These are phyloP conservation scores for Discostella stelligera DNA, from an alignment of 352 stramenopile genomes.

Conservation along the genomic window DNA sequence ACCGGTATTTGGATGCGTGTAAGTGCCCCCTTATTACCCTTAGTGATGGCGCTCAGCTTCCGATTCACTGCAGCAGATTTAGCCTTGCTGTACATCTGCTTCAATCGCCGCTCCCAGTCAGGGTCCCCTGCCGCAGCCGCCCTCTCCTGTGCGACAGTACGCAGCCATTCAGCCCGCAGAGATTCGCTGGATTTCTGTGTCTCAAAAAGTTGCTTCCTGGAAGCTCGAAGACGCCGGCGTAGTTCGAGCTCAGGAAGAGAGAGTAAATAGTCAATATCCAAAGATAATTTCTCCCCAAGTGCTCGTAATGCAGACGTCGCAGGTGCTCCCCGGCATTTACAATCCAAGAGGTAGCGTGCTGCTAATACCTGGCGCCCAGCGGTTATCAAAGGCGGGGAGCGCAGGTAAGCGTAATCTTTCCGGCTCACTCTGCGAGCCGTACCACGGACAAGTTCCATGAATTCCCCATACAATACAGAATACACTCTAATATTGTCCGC, in stretches of 20 bases:
- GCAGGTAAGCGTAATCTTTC: slow-evolving; percentile 19
- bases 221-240: not conserved
- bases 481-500: not conserved
- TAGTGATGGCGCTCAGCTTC: slow-evolving; percentile 10
- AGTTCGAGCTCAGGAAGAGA: not conserved
- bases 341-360: slow-evolving; percentile 3
- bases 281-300: not conserved
- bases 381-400: not conserved
- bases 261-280: not conserved
- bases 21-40: not conserved
- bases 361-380: not conserved
- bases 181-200: slow-evolving; percentile 14
- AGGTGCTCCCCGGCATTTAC: not conserved
- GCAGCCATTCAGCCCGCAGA: slow-evolving; percentile 6
- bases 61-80: not conserved
- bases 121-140: too few species aligned
- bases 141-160: not conserved
- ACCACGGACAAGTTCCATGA: not conserved
- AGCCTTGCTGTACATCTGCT: too few species aligned
- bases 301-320: not conserved
- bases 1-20: slow-evolving; percentile 16
- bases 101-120: too few species aligned
- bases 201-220: slow-evolving; percentile 7
- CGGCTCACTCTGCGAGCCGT: not conserved
- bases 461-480: not conserved